These are phyloP conservation scores for Mycosarcoma mackinlayi DNA, from an alignment of 1,284 basidiomycete species.

Conservation along the genomic window DNA sequence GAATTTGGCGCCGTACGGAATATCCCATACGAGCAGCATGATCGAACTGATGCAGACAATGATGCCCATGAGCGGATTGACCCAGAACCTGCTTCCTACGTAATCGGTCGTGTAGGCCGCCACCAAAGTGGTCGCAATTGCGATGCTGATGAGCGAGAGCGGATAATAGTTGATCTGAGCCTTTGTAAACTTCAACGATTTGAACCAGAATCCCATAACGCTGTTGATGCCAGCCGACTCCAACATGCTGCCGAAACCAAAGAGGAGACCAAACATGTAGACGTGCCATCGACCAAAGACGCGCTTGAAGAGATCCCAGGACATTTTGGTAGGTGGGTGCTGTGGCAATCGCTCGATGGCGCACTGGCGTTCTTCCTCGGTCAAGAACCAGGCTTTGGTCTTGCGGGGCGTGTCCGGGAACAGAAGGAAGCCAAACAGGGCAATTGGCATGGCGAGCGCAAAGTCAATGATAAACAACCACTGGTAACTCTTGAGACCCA, in stretches of 20 bases:
- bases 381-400: slow-evolving; percentile 77
- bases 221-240: slow-evolving; percentile 80
- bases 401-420: slow-evolving; percentile 79
- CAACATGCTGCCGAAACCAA: slow-evolving; percentile 76
- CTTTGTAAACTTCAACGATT: slow-evolving; percentile 67
- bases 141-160: slow-evolving; percentile 41
- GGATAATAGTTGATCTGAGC: slow-evolving; percentile 53
- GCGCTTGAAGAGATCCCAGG: slow-evolving; percentile 70
- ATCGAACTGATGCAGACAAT: slow-evolving; percentile 37
- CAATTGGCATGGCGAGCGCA: slow-evolving; percentile 76
- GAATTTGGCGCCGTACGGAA: slow-evolving; percentile 55
- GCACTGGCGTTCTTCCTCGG: slow-evolving; percentile 71
- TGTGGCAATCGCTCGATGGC: slow-evolving; percentile 57
- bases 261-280: slow-evolving; percentile 67
- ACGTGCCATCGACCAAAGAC: slow-evolving; percentile 75
- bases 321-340: slow-evolving; percentile 71
- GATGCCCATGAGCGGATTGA: slow-evolving; percentile 49
- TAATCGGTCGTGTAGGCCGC: slow-evolving; percentile 44
- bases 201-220: slow-evolving; percentile 80
- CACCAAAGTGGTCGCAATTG: slow-evolving; percentile 46
- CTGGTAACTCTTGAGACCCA: slow-evolving; percentile 76
- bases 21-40: slow-evolving; percentile 52
- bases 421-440: slow-evolving; percentile 77
- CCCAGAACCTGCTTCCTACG: slow-evolving; percentile 30
- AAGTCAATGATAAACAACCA: slow-evolving; percentile 82